phyloP scores from a whole-genome alignment of 371 early-diverging fungal species.

The Capillidium heterosporum region DNA sequence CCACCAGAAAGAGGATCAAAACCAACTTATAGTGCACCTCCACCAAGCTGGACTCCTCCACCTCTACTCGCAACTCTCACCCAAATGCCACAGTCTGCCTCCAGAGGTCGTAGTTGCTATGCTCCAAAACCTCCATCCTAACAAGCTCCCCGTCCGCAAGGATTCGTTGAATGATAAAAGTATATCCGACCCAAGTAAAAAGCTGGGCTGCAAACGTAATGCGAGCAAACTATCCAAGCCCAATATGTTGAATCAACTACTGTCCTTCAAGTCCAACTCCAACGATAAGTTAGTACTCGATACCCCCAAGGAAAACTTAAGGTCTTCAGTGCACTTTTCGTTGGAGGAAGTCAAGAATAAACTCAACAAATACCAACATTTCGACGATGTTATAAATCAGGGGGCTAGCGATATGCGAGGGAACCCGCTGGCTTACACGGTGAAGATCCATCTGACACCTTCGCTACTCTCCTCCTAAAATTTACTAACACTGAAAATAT shows the following conservation, averaged over 20 bases:
- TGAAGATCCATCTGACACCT: constrained; percentile 1
- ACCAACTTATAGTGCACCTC: not conserved
- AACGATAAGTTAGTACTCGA: no score
- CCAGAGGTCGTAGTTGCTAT: not conserved
- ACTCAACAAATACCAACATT: not conserved
- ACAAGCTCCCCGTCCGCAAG: not conserved
- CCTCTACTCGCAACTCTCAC: not conserved
- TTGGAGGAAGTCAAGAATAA: not conserved
- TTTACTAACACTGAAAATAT: not conserved
- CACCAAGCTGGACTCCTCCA: not conserved
- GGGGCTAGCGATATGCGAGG: not conserved
- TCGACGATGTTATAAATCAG: not conserved
- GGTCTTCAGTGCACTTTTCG: not conserved
- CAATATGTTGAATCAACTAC: not conserved
- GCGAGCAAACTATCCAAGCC: not conserved
- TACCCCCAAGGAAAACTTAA: not conserved
- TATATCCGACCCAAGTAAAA: not conserved
- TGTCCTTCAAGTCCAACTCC: not conserved
- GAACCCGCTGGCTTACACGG: not conserved
- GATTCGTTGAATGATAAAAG: not conserved
- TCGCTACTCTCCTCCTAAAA: not conserved
- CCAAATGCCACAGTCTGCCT: not conserved
- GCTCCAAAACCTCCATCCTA: not conserved
- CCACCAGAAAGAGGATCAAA: no score
- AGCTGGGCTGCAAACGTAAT: not conserved